phyloP scores from a whole-genome alignment of 2,329 filamentous ascomycete genomes.

The Alternaria hordeiaustralica region DNA sequence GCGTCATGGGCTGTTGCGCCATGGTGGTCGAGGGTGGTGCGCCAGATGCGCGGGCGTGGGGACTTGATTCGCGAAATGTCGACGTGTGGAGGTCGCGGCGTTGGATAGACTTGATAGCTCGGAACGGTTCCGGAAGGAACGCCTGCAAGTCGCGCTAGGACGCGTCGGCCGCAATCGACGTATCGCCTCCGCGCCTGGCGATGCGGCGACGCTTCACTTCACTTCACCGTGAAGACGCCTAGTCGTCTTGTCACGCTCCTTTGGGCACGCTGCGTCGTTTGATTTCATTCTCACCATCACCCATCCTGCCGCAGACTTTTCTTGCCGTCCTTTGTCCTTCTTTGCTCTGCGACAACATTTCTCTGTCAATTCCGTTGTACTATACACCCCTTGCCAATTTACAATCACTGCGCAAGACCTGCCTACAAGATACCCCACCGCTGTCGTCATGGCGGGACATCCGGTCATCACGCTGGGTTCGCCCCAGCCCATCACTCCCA shows the following conservation, averaged over 20 bases:
- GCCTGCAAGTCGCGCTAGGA: constrained; percentile 6
- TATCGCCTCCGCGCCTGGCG: not conserved
- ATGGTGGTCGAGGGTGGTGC: constrained; percentile 25
- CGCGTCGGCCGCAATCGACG: constrained; percentile 3
- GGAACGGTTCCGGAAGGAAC: not conserved
- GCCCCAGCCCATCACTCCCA: constrained; percentile 32
- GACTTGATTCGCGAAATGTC: not conserved
- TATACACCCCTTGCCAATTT: not conserved
- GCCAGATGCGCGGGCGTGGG: constrained; percentile 5
- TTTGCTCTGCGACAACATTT: not conserved
- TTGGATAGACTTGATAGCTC: not conserved
- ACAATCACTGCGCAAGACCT: not conserved
- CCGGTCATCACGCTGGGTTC: constrained; percentile 20
- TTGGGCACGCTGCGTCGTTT: not conserved
- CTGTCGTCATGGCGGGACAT: constrained; percentile 27
- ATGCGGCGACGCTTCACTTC: constrained; percentile 3
- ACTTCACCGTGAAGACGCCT: constrained; percentile 5
- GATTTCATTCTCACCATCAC: constrained; percentile 9
- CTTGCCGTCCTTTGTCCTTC: not conserved
- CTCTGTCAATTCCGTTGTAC: not conserved
- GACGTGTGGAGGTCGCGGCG: not conserved
- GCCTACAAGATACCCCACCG: not conserved
- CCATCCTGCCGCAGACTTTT: not conserved
- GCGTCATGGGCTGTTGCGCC: constrained; percentile 48
- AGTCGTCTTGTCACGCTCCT: not conserved